Conservation (phyloP, 2,329 filamentous ascomycete genomes). For the Fusarium compactum region DNA sequence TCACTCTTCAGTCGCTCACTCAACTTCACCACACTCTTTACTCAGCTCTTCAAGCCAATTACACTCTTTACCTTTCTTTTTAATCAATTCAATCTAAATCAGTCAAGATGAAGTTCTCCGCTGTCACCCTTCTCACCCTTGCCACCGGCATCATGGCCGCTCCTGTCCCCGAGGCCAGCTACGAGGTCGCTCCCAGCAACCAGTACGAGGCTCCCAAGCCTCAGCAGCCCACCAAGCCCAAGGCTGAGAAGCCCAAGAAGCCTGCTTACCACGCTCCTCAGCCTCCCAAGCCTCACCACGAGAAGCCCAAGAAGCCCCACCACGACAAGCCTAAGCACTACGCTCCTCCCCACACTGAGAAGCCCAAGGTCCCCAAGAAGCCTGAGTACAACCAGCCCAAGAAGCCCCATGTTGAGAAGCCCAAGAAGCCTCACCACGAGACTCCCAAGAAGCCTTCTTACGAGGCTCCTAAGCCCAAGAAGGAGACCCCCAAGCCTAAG, state of each 20-base stretch:
- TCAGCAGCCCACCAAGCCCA: constrained; percentile 1
- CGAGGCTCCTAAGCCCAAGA: not conserved
- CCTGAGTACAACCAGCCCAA: not conserved
- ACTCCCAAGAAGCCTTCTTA: not conserved
- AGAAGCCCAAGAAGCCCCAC: constrained; percentile 5
- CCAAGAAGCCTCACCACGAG: not conserved
- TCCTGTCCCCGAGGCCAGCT: constrained; percentile 25
- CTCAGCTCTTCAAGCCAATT: constrained; percentile 7
- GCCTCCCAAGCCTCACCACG: constrained; percentile 10
- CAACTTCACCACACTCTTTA: constrained; percentile 19
- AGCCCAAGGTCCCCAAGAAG: not conserved
- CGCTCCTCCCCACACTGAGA: not conserved
- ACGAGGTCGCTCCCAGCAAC: constrained; percentile 12
- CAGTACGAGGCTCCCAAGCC: constrained; percentile 26
- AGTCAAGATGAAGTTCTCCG: constrained; percentile 35
- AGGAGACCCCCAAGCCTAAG: constrained; percentile 1
- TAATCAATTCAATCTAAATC: not conserved
- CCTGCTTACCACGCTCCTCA: not conserved
- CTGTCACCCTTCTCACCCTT: constrained; percentile 33
- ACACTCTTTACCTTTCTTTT: constrained; percentile 1
- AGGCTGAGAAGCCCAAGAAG: constrained; percentile 3
- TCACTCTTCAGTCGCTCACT: constrained; percentile 29
- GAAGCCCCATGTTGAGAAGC: not conserved
- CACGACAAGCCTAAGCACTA: not conserved
- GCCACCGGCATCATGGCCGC: constrained; percentile 34